Percentiles rank a stretch among this genome's conserved stretches.
Evolutionary conservation across 2,329 filamentous ascomycete genomes (phyloP).

Genomic region (Aspergillus glaucus): DNA sequence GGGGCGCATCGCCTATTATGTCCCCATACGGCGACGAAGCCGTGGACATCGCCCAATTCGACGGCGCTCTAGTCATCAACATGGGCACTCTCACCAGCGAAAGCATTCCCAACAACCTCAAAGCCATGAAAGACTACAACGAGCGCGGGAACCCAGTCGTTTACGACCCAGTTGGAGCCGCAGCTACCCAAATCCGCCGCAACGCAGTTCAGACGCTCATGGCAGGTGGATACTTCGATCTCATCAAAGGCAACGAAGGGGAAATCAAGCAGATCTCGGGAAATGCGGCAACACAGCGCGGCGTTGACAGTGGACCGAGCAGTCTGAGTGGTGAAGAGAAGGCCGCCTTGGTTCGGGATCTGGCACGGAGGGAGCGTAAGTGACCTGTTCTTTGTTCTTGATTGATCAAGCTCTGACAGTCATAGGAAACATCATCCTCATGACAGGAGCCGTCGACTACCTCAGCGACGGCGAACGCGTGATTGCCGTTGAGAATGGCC

Average conservation of each 20-base stretch:
- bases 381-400: neutral
- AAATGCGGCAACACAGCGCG: slow-evolving; percentile 59
- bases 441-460: slow-evolving; percentile 75
- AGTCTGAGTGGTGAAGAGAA: slow-evolving; percentile 50
- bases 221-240: slow-evolving; percentile 66
- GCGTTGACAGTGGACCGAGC: slow-evolving; percentile 70
- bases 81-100: slow-evolving; percentile 87
- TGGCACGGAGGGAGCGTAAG: slow-evolving; percentile 60
- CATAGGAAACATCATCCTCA: slow-evolving; percentile 60
- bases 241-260: slow-evolving; percentile 91
- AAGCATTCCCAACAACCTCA: slow-evolving; percentile 62
- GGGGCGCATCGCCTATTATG: slow-evolving; percentile 89
- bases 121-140: slow-evolving; percentile 78
- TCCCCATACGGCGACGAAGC: slow-evolving; percentile 80
- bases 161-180: slow-evolving; percentile 85
- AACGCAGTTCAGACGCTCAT: slow-evolving; percentile 66
- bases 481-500: slow-evolving; percentile 67
- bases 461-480: slow-evolving; percentile 67
- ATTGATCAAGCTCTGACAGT: slow-evolving; percentile 1
- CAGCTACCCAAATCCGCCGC: slow-evolving; percentile 69
- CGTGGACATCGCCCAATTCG: slow-evolving; percentile 66
- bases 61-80: slow-evolving; percentile 79
- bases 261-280: slow-evolving; percentile 73
- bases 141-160: slow-evolving; percentile 66
- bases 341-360: slow-evolving; percentile 54